Conservation (phyloP, 176 grass and related monocot species). For the Bromus sterilis region DNA sequence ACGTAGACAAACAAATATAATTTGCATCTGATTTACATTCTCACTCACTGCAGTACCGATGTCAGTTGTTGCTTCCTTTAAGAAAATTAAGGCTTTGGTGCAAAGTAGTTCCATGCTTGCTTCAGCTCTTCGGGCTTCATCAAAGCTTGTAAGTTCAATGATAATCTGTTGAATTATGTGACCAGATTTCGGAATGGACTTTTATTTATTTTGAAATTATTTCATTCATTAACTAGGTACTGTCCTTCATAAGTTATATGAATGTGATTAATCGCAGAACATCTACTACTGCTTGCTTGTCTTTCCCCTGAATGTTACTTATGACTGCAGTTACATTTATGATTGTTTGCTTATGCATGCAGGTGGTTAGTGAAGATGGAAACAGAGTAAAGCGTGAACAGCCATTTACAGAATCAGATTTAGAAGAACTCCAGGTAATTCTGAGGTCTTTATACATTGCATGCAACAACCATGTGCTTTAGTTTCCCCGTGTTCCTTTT, state of each 20-base stretch:
- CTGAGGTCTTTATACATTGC: neutral
- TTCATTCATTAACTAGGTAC: neutral
- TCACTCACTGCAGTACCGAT: conserved; percentile 77
- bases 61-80: conserved; percentile 79
- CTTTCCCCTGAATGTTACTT: neutral
- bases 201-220: neutral
- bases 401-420: conserved; percentile 82
- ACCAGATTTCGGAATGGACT: neutral
- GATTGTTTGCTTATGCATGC: conserved; percentile 15
- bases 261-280: conserved; percentile 4
- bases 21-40: conserved; percentile 4
- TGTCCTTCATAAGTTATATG: conserved; percentile 7
- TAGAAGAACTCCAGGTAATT: conserved; percentile 89
- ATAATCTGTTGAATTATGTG: neutral
- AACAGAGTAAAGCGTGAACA: conserved; percentile 70
- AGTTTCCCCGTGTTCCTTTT: neutral
- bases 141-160: conserved; percentile 74
- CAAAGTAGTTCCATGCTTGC: conserved; percentile 76
- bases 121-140: conserved; percentile 82
- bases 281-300: neutral
- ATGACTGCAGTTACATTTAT: neutral
- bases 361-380: conserved; percentile 96
- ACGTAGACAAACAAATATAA: neutral
- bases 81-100: conserved; percentile 96
- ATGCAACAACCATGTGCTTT: neutral